phyloP scores from a whole-genome alignment of 176 grass and related monocot species.

The Cenchrus purpureus region DNA sequence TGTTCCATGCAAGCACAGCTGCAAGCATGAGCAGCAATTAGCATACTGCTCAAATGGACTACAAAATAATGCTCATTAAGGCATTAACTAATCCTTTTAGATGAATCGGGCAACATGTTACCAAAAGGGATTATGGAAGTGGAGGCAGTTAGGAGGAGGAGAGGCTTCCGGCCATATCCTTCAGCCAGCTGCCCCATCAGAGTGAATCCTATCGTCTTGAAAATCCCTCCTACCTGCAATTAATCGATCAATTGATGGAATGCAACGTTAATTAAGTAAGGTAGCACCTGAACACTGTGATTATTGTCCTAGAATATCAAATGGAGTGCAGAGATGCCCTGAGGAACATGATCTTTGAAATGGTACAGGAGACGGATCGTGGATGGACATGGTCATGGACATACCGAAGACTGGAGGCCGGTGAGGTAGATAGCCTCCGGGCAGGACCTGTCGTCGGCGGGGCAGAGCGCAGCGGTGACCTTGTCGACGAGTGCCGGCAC shows the following conservation, averaged over 20 bases:
- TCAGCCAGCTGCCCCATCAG: slow-evolving; percentile 72
- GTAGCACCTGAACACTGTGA: not conserved
- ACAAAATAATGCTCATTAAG: not conserved
- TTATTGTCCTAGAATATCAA: not conserved
- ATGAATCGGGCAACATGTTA: not conserved
- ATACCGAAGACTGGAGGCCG: slow-evolving; percentile 59
- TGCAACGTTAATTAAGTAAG: not conserved
- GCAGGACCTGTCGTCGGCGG: slow-evolving; percentile 38
- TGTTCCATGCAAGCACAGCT: slow-evolving; percentile 74
- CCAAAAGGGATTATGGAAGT: slow-evolving; percentile 75
- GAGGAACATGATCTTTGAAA: not conserved
- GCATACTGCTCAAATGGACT: too few relatives aligned
- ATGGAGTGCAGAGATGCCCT: not conserved
- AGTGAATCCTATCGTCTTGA: slow-evolving; percentile 66
- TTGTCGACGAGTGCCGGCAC: slow-evolving; percentile 80
- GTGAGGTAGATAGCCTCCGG: slow-evolving; percentile 84
- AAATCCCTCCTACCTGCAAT: slow-evolving; percentile 69
- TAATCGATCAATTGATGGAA: not conserved
- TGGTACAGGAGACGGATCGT: not conserved
- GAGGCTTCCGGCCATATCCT: slow-evolving; percentile 72
- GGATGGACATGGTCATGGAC: too few relatives aligned
- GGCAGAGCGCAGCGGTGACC: slow-evolving; percentile 74
- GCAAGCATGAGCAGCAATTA: slow-evolving; percentile 18
- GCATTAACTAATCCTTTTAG: not conserved
- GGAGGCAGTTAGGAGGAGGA: slow-evolving; percentile 67